These are phyloP conservation scores for Fusarium clavum DNA, from an alignment of 2,329 filamentous ascomycete genomes.

Conservation along the genomic window DNA sequence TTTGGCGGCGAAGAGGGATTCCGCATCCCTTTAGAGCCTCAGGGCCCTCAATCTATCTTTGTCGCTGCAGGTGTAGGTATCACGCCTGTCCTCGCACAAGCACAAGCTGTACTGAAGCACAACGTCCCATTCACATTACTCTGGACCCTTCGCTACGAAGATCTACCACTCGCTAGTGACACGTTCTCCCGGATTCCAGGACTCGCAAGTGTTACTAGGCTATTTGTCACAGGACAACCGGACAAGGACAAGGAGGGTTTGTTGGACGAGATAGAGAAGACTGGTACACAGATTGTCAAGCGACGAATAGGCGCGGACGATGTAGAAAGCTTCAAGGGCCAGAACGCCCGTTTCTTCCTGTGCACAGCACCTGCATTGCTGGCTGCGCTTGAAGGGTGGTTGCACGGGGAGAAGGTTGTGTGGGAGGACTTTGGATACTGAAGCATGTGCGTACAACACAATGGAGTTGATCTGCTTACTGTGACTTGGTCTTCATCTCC, in stretches of 20 bases:
- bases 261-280: conserved; percentile 49
- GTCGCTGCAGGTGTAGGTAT: conserved; percentile 85
- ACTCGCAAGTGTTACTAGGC: conserved; percentile 62
- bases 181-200: conserved; percentile 63
- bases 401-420: conserved; percentile 64
- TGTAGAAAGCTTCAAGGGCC: conserved; percentile 54
- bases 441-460: neutral
- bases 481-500: conserved; percentile 4
- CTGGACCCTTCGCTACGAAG: conserved; percentile 74
- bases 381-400: conserved; percentile 60
- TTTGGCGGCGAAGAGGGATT: conserved; percentile 73
- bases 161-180: conserved; percentile 72
- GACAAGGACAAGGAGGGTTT: conserved; percentile 52
- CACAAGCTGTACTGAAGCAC: conserved; percentile 58
- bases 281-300: conserved; percentile 51
- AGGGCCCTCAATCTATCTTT: conserved; percentile 62
- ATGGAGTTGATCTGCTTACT: neutral
- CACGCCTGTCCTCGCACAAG: conserved; percentile 81
- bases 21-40: conserved; percentile 47
- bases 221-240: conserved; percentile 72
- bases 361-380: conserved; percentile 60
- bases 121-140: conserved; percentile 64
- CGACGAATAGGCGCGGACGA: conserved; percentile 57
- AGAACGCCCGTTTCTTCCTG: conserved; percentile 62
- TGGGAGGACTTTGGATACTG: conserved; percentile 73